Conservation (phyloP, 352 stramenopile species). For the Pythium dissotocum region DNA sequence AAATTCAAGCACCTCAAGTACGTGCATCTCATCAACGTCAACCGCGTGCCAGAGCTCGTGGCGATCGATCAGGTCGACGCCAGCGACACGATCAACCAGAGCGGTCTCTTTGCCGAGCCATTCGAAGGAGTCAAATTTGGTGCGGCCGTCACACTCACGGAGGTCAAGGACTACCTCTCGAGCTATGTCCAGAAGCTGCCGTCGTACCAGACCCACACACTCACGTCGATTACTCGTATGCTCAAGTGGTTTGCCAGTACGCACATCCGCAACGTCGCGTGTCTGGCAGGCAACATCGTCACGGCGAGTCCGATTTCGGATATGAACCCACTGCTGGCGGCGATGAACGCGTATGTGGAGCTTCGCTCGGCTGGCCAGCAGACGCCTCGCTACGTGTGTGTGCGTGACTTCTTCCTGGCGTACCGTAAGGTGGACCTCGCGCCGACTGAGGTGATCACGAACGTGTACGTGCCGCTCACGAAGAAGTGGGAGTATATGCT, state of each 20-base stretch:
- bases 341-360: constrained; percentile 79
- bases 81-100: constrained; percentile 56
- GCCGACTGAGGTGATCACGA: constrained; percentile 90
- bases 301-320: constrained; percentile 97
- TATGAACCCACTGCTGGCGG: constrained; percentile 95
- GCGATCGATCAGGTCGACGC: constrained; percentile 38
- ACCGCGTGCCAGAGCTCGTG: constrained; percentile 63
- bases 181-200: constrained; percentile 37
- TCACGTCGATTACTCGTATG: constrained; percentile 83
- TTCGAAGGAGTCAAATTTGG: constrained; percentile 80
- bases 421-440: constrained; percentile 93
- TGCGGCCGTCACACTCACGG: constrained; percentile 73
- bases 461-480: constrained; percentile 89
- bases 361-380: constrained; percentile 36
- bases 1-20: constrained; percentile 93
- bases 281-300: constrained; percentile 95
- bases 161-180: constrained; percentile 67
- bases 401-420: constrained; percentile 94
- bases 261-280: constrained; percentile 97
- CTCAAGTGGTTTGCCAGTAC: constrained; percentile 97
- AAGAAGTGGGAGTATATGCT: constrained; percentile 91
- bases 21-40: constrained; percentile 66
- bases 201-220: constrained; percentile 46
- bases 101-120: constrained; percentile 33
- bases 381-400: constrained; percentile 44